Base-by-base conservation (phyloP, 2,329 filamentous ascomycete genomes). In the Phoma herbarum region DNA sequence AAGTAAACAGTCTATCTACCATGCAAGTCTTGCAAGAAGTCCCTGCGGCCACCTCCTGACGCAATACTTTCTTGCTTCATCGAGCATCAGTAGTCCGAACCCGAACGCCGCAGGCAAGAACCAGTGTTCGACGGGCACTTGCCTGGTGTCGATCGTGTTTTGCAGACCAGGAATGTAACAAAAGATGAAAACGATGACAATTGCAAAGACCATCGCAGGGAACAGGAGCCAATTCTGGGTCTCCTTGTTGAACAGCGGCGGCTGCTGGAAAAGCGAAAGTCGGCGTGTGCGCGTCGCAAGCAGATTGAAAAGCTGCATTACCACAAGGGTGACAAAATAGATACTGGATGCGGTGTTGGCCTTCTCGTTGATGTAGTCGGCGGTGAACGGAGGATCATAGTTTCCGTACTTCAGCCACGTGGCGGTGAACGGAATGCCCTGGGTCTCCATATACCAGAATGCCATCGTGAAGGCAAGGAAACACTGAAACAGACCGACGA, bases 301-400 rank as follows among this genome's bases (percentile, higher is more conserved):
- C 4, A 93, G 80, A 71, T 90, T 91, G 81, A 92, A 92, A 82
- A 88, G 88, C 81, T 91, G 89, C 89, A 93, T 92, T 47, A 93
- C 87, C 2, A 94, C 90, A 22, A 94, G 79, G 59, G 88, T 93
- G 65, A 93, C 85, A 67, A 93, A 93, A 76, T 93, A 93, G 59
- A 94, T 88, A 16, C 87, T 90, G 35, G 85, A 89, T 0, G 89
- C 89, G 60, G 85, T 82, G 62, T 88, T 89, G 23, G 90, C 78
- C 61, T 85, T 82, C 26, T 79, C 74, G 0, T 77, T 78, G 28
- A 76, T 61, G 29, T 65, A 70, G 16, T 68, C 67, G 1, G 61
- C 23, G 45, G 71, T 68, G 51, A 69, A 75, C 29, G 68, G 55
- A 1, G 62, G 18, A 42, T 70, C 67, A 41, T 70, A 69, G 2